Evolutionary conservation across 176 grass and related monocot genomes (phyloP), one percentile per base, ranked within the genome.

Genomic region (Carex parvula): DNA sequence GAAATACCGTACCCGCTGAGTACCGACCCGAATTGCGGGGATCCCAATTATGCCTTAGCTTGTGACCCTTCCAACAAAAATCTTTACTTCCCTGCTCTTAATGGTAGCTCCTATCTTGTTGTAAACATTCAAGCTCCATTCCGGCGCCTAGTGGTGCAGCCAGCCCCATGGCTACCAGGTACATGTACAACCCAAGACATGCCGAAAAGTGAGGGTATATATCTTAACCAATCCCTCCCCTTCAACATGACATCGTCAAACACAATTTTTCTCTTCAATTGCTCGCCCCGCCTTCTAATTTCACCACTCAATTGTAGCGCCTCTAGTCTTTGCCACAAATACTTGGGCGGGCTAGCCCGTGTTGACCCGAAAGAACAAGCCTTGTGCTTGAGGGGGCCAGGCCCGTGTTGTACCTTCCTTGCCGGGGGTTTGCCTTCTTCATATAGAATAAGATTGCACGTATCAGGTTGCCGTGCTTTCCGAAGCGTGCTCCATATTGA

Each of bases 211-310:
- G 84, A 85, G 74, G 84, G 84, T 26, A 35, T 85, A 50, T 85
- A 37, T 72, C 84, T 85, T 6, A 85, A 85, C 35, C 84, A 85
- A 78, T 85, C 84, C 48, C 84, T 85, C 56, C 84, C 84, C 32
- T 85, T 85, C 71, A 85, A 85, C 29, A 64, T 85, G 18, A 85
- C 84, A 72, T 85, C 84, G 14, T 85, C 84, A 3, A 85, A 85
- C 21, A 85, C 84, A 16, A 13, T 85, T 64, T 85, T 85, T 63
- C 72, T 85, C 54, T 85, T 79, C 84, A 62, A 77, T 79, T 85
- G 84, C 56, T 85, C 84, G 56, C 84, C 84, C 26, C 84, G 84
- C 55, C 84, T 85, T 75, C 24, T 85, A 48, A 65, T 85, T 52
- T 85, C 84, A 63, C 84, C 84, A 12, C 84, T 85, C 5, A 85